Conservation (phyloP, 2,329 filamentous ascomycete genomes). For the Diaporthe longicolla region DNA sequence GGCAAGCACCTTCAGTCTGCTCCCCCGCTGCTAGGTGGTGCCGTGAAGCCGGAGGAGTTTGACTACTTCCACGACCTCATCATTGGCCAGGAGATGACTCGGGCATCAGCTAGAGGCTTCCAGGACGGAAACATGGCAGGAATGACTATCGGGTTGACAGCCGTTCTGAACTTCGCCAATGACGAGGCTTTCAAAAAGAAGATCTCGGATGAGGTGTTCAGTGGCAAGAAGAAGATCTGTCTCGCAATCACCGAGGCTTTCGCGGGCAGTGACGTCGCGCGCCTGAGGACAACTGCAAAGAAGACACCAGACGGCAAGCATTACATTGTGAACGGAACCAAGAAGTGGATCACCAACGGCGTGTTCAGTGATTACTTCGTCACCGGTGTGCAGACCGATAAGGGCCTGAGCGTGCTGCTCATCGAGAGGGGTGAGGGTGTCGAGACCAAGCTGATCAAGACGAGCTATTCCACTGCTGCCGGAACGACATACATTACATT, state of each 20-base stretch:
- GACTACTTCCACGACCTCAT: constrained; percentile 91
- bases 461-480: constrained; percentile 83
- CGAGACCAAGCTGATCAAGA: constrained; percentile 84
- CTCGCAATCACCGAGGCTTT: constrained; percentile 92
- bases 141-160: constrained; percentile 86
- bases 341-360: constrained; percentile 91
- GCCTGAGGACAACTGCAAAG: constrained; percentile 81
- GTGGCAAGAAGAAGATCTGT: constrained; percentile 89
- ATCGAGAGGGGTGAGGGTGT: constrained; percentile 81
- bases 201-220: constrained; percentile 80
- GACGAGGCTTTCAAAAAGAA: constrained; percentile 76
- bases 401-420: constrained; percentile 83
- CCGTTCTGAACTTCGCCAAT: constrained; percentile 82
- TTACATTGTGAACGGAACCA: constrained; percentile 80
- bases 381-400: constrained; percentile 82
- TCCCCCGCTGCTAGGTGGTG: constrained; percentile 77
- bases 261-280: constrained; percentile 86
- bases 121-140: constrained; percentile 90
- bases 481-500: constrained; percentile 86
- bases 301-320: constrained; percentile 82
- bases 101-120: constrained; percentile 82
- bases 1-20: constrained; percentile 79
- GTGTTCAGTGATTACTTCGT: constrained; percentile 88
- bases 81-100: constrained; percentile 78
- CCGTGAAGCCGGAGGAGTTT: constrained; percentile 82